A percentile compares a stretch with the other conserved stretches of the same genome.
Conservation (phyloP, 129 eudicot species). For the Glebionis coronaria region DNA sequence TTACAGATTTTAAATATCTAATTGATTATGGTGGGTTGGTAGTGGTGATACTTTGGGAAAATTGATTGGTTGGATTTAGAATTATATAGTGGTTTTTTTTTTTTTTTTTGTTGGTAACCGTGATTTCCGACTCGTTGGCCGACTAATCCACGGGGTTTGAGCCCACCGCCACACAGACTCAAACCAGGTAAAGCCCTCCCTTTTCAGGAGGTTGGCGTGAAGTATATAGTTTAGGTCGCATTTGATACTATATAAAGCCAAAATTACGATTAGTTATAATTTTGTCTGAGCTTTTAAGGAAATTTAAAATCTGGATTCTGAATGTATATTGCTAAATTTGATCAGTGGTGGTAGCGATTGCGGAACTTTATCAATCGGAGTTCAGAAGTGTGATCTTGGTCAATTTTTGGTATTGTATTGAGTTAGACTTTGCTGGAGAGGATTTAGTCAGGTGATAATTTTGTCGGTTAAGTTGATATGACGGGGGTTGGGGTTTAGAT, state of each 20-base stretch:
- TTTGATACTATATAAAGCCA: constrained; percentile 4
- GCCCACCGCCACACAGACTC: too few relatives aligned
- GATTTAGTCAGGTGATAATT: constrained; percentile 19
- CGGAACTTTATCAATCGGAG: constrained; percentile 26
- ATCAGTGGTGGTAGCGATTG: constrained; percentile 12
- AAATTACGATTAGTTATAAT: background rate
- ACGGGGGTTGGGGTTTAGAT: constrained; percentile 25
- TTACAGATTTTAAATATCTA: too few relatives aligned
- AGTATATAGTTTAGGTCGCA: constrained; percentile 16
- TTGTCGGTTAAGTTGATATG: background rate
- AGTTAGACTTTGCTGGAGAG: constrained; percentile 8
- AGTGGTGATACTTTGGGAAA: too few relatives aligned
- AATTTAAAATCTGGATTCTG: constrained; percentile 8
- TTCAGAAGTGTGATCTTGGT: constrained; percentile 18
- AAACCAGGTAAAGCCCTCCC: too few relatives aligned
- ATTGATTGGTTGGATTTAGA: too few relatives aligned
- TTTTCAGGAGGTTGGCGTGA: too few relatives aligned
- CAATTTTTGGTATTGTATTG: constrained; percentile 13
- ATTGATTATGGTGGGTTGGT: too few relatives aligned
- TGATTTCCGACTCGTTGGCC: too few relatives aligned
- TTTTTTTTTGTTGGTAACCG: too few relatives aligned
- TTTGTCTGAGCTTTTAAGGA: background rate
- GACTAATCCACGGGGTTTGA: too few relatives aligned
- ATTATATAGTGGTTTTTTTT: too few relatives aligned
- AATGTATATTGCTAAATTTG: background rate